Conservation (phyloP, 768 basidiomycete species). For the Boletus sp. region DNA sequence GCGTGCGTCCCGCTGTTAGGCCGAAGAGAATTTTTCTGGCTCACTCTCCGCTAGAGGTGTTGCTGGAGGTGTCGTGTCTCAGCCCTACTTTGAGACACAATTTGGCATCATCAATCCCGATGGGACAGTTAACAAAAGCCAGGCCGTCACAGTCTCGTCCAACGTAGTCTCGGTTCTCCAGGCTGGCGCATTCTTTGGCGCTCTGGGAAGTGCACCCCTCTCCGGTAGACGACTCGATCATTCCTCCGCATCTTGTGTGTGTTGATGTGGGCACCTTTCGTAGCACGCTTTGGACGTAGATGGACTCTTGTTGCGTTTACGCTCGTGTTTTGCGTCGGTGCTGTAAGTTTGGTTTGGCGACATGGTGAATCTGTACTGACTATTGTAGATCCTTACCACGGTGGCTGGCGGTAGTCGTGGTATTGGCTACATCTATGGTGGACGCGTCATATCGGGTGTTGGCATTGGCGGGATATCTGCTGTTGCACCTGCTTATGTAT, state of each 20-base stretch:
- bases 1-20: slow-evolving; percentile 41
- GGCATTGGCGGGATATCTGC: slow-evolving; percentile 82
- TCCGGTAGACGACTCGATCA: slow-evolving; percentile 45
- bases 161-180: slow-evolving; percentile 88
- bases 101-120: slow-evolving; percentile 55
- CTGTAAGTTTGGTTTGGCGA: slow-evolving; percentile 44
- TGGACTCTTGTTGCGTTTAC: slow-evolving; percentile 60
- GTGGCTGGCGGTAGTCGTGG: slow-evolving; percentile 55
- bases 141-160: slow-evolving; percentile 57
- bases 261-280: background rate
- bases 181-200: slow-evolving; percentile 86
- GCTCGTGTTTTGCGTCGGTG: slow-evolving; percentile 65
- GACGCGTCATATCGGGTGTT: slow-evolving; percentile 74
- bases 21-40: background rate
- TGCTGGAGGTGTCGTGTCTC: slow-evolving; percentile 66
- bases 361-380: background rate
- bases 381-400: slow-evolving; percentile 62
- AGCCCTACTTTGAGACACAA: slow-evolving; percentile 54
- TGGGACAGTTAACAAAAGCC: slow-evolving; percentile 38
- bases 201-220: slow-evolving; percentile 66
- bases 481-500: slow-evolving; percentile 83
- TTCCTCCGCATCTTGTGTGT: background rate
- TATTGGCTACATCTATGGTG: slow-evolving; percentile 70
- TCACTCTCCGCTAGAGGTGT: slow-evolving; percentile 44
- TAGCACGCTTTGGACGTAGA: slow-evolving; percentile 65